These are phyloP conservation scores for Gaultheria prostrata DNA, from an alignment of 148 eudicot genomes.

Conservation along the genomic window DNA sequence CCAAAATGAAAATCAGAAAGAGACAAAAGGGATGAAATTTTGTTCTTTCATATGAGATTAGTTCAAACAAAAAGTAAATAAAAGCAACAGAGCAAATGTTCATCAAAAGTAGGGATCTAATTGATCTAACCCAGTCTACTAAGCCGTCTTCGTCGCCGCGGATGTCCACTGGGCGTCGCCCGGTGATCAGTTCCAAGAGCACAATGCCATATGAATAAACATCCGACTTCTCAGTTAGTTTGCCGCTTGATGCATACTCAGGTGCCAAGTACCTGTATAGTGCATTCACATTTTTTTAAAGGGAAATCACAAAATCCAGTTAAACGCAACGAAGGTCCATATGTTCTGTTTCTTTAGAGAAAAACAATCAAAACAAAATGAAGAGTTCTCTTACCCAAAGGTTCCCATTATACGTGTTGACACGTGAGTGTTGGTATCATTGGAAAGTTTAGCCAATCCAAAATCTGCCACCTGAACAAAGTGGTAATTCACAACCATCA, in stretches of 20 bases:
- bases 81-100: neutral
- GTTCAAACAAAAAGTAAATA: neutral
- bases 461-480: slow-evolving; percentile 78
- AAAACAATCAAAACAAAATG: neutral
- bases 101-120: neutral
- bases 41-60: neutral
- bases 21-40: neutral
- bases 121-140: slow-evolving; percentile 68
- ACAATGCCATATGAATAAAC: slow-evolving; percentile 83
- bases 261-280: slow-evolving; percentile 77
- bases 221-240: slow-evolving; percentile 76
- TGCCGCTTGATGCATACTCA: slow-evolving; percentile 94
- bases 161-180: slow-evolving; percentile 64
- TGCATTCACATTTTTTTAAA: slow-evolving; percentile 2
- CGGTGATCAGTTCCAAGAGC: slow-evolving; percentile 81
- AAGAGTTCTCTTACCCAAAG: slow-evolving; percentile 55
- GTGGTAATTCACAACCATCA: neutral
- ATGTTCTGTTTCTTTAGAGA: too few species aligned
- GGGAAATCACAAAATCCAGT: neutral
- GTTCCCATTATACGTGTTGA: slow-evolving; percentile 97
- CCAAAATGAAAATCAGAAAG: neutral
- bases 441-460: slow-evolving; percentile 79
- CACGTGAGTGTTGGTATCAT: slow-evolving; percentile 69
- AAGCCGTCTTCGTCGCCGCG: slow-evolving; percentile 55
- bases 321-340: neutral